Percentiles rank a stretch among this genome's conserved stretches.
Conservation (phyloP, 495 filamentous ascomycete genomes). For the Aspergillus bridgeri region DNA sequence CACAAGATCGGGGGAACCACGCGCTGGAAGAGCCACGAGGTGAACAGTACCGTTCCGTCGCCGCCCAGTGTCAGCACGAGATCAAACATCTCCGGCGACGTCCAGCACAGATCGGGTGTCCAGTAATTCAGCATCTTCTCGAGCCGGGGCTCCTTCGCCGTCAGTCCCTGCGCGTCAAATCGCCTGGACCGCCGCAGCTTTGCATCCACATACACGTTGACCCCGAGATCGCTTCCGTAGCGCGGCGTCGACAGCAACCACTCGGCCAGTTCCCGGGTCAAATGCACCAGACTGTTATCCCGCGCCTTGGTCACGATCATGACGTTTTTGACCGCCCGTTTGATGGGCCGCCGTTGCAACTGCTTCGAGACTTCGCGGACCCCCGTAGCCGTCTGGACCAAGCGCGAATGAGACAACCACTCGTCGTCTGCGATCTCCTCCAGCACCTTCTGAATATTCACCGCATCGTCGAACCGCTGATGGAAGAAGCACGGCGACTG, state of each 20-base stretch:
- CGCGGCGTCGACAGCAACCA: constrained; percentile 85
- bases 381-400: constrained; percentile 90
- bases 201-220: constrained; percentile 92
- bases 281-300: constrained; percentile 79
- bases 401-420: constrained; percentile 82
- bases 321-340: constrained; percentile 79
- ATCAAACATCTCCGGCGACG: constrained; percentile 84
- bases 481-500: constrained; percentile 97
- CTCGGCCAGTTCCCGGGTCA: constrained; percentile 79
- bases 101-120: constrained; percentile 92
- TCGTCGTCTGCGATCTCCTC: constrained; percentile 91
- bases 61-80: constrained; percentile 88
- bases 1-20: constrained; percentile 86
- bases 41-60: constrained; percentile 89
- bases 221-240: constrained; percentile 73
- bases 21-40: constrained; percentile 90
- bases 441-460: constrained; percentile 90
- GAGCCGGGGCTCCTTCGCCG: constrained; percentile 67
- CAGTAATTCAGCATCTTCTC: constrained; percentile 83
- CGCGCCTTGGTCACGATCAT: constrained; percentile 97
- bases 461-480: constrained; percentile 89
- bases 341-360: constrained; percentile 82
- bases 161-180: constrained; percentile 72
- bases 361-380: constrained; percentile 95
- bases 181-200: constrained; percentile 82